Conservation (phyloP, 192 early-diverging fungal species). For the Geranomyces variabilis region DNA sequence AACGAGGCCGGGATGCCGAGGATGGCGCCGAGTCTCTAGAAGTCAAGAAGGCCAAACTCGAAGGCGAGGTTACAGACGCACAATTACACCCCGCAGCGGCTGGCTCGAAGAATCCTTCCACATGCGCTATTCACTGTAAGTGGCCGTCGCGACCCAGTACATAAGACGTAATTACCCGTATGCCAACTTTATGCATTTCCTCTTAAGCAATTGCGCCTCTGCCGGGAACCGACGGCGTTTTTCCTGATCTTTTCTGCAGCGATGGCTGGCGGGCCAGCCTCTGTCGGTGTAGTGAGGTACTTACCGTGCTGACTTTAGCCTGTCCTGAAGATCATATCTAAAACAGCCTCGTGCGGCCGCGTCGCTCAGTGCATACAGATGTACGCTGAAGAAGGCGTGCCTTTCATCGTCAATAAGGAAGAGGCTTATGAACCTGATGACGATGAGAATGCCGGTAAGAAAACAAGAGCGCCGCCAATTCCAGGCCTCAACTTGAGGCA, state of each 20-base stretch:
- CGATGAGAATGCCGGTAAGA: slow-evolving; percentile 61
- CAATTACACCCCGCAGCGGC: too few species aligned
- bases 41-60: neutral
- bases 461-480: slow-evolving; percentile 5
- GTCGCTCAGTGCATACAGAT: slow-evolving; percentile 14
- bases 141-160: too few species aligned
- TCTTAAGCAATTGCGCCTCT: too few species aligned
- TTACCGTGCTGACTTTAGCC: neutral
- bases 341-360: too few species aligned
- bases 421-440: slow-evolving; percentile 75
- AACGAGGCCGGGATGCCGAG: neutral
- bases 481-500: neutral
- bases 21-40: neutral
- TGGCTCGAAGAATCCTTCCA: too few species aligned
- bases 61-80: neutral
- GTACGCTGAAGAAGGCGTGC: slow-evolving; percentile 11
- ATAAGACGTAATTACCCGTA: too few species aligned
- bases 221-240: neutral
- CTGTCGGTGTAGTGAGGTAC: slow-evolving; percentile 61
- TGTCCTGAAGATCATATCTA: neutral
- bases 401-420: slow-evolving; percentile 53
- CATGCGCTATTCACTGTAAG: too few species aligned
- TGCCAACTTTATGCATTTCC: too few species aligned
- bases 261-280: slow-evolving; percentile 75
- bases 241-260: slow-evolving; percentile 65